phyloP scores from a whole-genome alignment of 768 basidiomycete genomes.

The Pilatotrama ljubarskyi region DNA sequence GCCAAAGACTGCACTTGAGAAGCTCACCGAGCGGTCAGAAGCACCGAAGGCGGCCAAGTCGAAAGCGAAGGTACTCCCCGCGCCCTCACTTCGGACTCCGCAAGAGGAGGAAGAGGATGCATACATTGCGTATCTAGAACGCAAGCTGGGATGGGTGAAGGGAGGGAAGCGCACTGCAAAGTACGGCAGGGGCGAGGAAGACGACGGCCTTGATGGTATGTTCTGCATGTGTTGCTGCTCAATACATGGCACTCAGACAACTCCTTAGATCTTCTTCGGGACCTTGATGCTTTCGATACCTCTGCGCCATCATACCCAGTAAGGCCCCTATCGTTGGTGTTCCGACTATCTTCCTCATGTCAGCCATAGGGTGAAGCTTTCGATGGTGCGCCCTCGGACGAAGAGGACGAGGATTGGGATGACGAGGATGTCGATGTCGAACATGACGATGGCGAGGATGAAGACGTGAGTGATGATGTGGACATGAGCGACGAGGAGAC shows the following conservation, averaged over 20 bases:
- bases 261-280: slow-evolving; percentile 29
- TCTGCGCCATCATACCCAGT: slow-evolving; percentile 15
- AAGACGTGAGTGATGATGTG: slow-evolving; percentile 29
- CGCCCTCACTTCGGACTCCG: slow-evolving; percentile 32
- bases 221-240: neutral
- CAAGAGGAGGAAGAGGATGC: slow-evolving; percentile 73
- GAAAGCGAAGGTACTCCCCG: neutral
- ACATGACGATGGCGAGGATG: slow-evolving; percentile 28
- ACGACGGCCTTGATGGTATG: slow-evolving; percentile 86
- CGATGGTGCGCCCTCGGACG: neutral
- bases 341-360: neutral
- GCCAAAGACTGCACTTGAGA: slow-evolving; percentile 37
- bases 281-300: slow-evolving; percentile 28
- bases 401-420: slow-evolving; percentile 20
- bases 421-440: slow-evolving; percentile 30
- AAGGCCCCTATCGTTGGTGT: neutral
- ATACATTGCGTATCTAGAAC: slow-evolving; percentile 84
- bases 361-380: neutral
- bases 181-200: slow-evolving; percentile 46
- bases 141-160: slow-evolving; percentile 62
- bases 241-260: slow-evolving; percentile 1
- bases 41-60: neutral
- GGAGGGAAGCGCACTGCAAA: slow-evolving; percentile 40
- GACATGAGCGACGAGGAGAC: slow-evolving; percentile 11
- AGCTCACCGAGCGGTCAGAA: slow-evolving; percentile 29